Base-by-base conservation (phyloP, 306 rosid species). In the Dicorynia guianensis region DNA sequence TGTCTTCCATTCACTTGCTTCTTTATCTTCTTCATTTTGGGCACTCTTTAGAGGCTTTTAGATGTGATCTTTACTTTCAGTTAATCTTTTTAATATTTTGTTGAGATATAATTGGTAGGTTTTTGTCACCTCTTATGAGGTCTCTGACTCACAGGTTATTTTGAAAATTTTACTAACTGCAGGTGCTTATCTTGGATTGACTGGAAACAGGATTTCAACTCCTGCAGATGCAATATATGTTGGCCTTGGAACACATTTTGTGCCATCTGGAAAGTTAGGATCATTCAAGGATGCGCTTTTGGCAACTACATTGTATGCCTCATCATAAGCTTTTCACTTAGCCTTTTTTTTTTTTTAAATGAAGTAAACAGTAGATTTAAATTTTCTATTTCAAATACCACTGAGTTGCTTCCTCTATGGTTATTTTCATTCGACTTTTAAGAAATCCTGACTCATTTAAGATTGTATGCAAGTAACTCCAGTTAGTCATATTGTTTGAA, bases 121-220 rank as follows among this genome's bases (percentile, higher is more conserved):
- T 69, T 63, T 74, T 74, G 69, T 70, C 62, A 11, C 18, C 47
- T 71, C 76, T 47, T 64, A 39, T 66, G 64, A 49, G 47, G 34
- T 44, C 67, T 76, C 67, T 44, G 13, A 49, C 54, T 68, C 67
- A 54, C 8, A 11, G 4, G 30, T 75, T 63, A 36, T 46, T 40
- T 53, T 17, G 79, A 56, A 30, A 25, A 8, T 18, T 17, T 83
- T 63, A 20, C 71, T 78, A 60, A 78, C 60, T 76, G 74, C 77
- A 96, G 99, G 99, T 74, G 96, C 93, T 47, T 96, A 92, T 81
- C 96, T 96, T 79, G 99, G 99, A 72, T 69, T 96, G 87, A 96
- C 99, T 71, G 98, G 99, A 61, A 96, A 90, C 83, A 89, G 96
- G 83, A 84, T 92, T 73, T 85, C 90, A 7, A 86, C 96, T 42